Evolutionary conservation across 2,329 filamentous ascomycete species (phyloP), one percentile per base, ranked within the genome.

Genomic region (Fusarium sambucinum): DNA sequence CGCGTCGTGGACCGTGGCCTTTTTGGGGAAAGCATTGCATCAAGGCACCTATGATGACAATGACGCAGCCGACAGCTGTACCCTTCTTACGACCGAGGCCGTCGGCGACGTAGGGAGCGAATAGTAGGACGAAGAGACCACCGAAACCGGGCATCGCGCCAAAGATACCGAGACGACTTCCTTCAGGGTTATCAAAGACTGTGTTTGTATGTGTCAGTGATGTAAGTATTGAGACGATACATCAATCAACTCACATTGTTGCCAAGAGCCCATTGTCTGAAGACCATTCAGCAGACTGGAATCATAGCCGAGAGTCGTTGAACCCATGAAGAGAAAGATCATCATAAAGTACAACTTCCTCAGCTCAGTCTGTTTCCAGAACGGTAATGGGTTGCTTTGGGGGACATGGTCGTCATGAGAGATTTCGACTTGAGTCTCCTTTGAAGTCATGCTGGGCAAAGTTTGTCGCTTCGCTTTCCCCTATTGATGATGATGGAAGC

Each of bases 111-210:
- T 73, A 73, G 0, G 71, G 71, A 6, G 69, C 71, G 21, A 73
- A 72, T 7, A 73, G 60, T 17, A 73, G 69, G 2, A 72, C 69
- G 30, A 73, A 73, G 2, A 73, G 60, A 23, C 69, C 71, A 9
- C 71, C 71, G 38, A 73, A 71, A 19, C 63, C 63, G 27, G 69
- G 69, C 54, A 73, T 73, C 27, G 71, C 71, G 14, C 67, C 71
- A 54, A 73, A 73, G 19, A 73, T 67, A 14, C 71, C 71, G 30
- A 73, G 59, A 16, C 71, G 71, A 27, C 71, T 73, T 33, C 71
- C 71, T 19, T 52, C 50, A 5, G 71, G 71, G 13, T 68, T 42
- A 5, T 71, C 68, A 13, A 73, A 73, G 25, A 72, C 71, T 73
- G 13, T 4, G 1, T 2, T 2, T 2, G n/a, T 13, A 6, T n/a